Conservation (phyloP, 331 rosid species). For the Cydonia oblonga region DNA sequence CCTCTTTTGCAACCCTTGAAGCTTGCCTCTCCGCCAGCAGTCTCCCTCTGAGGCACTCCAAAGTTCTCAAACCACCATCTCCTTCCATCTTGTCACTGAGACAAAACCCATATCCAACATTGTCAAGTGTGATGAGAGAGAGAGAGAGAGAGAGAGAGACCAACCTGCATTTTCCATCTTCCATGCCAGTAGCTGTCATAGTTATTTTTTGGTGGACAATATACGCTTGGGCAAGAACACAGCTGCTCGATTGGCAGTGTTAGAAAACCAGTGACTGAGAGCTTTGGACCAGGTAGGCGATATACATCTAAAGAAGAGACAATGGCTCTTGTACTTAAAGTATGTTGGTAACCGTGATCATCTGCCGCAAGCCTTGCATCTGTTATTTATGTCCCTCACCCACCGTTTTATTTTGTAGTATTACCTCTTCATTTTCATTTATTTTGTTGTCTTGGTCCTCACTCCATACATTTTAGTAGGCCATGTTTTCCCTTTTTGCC, state of each 20-base stretch:
- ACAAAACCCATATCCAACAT: conserved; percentile 24
- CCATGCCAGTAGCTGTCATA: conserved; percentile 17
- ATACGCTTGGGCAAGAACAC: not conserved
- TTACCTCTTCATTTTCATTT: not conserved
- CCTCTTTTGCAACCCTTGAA: conserved; percentile 59
- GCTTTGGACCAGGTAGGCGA: not conserved
- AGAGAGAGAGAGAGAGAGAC: conserved; percentile 6
- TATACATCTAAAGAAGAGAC: not conserved
- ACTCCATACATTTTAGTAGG: not conserved
- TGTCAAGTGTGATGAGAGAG: not conserved
- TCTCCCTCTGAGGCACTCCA: conserved; percentile 75
- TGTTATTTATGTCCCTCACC: not conserved
- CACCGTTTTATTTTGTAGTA: not conserved
- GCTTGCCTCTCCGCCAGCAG: conserved; percentile 84
- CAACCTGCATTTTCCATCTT: conserved; percentile 43
- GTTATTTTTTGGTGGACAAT: conserved; percentile 11
- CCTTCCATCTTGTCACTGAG: conserved; percentile 38
- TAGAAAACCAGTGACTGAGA: conserved; percentile 2
- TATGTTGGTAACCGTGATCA: conserved; percentile 7
- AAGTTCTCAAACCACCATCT: conserved; percentile 43
- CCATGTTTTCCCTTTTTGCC: not conserved
- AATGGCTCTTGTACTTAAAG: not conserved
- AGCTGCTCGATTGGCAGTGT: not conserved
- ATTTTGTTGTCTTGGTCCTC: not conserved
- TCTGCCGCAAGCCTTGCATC: not conserved